Evolutionary conservation across 331 rosid species (phyloP), one percentile per base, ranked within the genome.

Genomic region (Telfairia occidentalis): DNA sequence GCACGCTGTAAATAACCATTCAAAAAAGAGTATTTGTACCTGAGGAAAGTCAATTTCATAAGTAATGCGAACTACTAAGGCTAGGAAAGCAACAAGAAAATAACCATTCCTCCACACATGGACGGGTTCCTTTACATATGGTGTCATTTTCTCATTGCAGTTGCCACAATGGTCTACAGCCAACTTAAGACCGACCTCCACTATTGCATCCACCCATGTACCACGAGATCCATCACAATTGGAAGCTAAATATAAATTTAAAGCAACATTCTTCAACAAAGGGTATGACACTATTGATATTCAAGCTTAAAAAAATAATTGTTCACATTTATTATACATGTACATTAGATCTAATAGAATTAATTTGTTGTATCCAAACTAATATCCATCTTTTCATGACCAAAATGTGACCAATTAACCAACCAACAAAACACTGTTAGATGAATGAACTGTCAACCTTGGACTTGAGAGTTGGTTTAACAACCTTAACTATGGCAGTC

Each of bases 161-260:
- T 79, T 84, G 34, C 97, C 94, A 43, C 72, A 54, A 32, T 29
- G 73, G 81, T 87, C 89, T 40, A 55, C 77, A 64, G 98, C 95
- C 82, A 76, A 86, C 79, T 81, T 73, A 37, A 91, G 79, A 70
- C 98, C 96, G 61, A 82, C 92, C 82, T 84, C 83, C 38, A 81
- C 84, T 78, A 91, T 85, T 15, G 92, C 92, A 70, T 76, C 86
- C 76, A 88, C 87, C 98, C 98, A 94, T 80, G 83, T 88, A 58
- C 84, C 83, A 23, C 92, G 92, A 30, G 98, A 94, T 43, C 98
- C 98, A 81, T 91, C 98, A 76, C 91, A 57, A 94, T 91, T n/a
- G 98, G 98, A 82, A 94, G 82, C 98, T 94, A 87, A 43, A 73
- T 37, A 10, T 78, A 48, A 60, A 75, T 70, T 46, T 29, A 40